Percentiles rank a stretch among this genome's conserved stretches.
Evolutionary conservation across 176 grass and related monocot genomes (phyloP).

Genomic region (Aegilops umbellulata): DNA sequence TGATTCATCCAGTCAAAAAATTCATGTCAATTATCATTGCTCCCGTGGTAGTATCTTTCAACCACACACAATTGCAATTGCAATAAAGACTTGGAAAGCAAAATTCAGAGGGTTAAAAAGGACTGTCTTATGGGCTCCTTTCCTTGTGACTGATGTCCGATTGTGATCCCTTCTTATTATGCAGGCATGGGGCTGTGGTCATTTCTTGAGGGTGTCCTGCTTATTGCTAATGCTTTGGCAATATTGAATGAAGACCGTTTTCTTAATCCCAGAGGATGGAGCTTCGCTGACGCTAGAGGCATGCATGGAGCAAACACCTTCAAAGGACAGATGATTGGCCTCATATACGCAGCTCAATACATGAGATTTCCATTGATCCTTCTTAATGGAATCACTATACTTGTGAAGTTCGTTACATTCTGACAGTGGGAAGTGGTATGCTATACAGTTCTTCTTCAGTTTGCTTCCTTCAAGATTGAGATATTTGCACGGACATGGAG

Average conservation of each 20-base stretch:
- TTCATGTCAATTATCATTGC: too few relatives aligned
- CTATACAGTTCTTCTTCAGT: not conserved
- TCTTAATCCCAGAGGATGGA: constrained; percentile 51
- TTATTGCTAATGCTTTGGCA: constrained; percentile 45
- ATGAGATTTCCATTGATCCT: constrained; percentile 51
- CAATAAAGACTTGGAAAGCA: not conserved
- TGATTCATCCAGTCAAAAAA: too few relatives aligned
- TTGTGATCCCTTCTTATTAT: not conserved
- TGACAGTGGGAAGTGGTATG: not conserved
- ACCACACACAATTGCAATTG: not conserved
- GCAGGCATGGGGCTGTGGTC: constrained; percentile 49
- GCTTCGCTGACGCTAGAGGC: constrained; percentile 46
- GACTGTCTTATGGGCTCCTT: not conserved
- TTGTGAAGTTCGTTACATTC: constrained; percentile 49
- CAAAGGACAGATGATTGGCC: constrained; percentile 54
- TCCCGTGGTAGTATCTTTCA: too few relatives aligned
- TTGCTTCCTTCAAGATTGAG: not conserved
- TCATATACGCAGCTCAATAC: constrained; percentile 42
- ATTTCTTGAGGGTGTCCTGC: constrained; percentile 45
- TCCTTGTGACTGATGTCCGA: not conserved
- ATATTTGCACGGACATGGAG: too few relatives aligned
- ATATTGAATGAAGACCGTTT: constrained; percentile 55
- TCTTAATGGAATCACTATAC: constrained; percentile 48
- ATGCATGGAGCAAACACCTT: constrained; percentile 39
- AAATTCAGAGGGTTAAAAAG: not conserved